Base-by-base conservation (phyloP, 352 stramenopile genomes). In the Peronospora destructor region DNA sequence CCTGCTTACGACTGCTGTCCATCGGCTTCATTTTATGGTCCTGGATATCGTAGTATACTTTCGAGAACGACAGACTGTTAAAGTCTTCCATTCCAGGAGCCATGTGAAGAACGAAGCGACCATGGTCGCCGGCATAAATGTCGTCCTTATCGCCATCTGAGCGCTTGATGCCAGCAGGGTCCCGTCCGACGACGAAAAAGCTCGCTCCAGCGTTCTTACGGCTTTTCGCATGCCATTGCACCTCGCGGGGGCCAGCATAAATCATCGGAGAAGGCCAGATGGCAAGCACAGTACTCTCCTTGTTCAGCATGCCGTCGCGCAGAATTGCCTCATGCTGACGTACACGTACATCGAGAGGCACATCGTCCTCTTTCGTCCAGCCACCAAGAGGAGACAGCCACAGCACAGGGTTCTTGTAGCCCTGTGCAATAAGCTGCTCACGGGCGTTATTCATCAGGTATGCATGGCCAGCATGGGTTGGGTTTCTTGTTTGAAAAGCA, bases 211-310 rank as follows among this genome's bases (percentile, higher is more conserved):
- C 96, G 40, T 92, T 97, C 60, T 96, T 92, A 40, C 96, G 84
- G 50, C 84, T 97, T 76, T 98, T 98, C 40, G 96, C 96, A 71
- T 99, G 96, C 80, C 97, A 99, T 66, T 98, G 85, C 34, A 99
- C 96, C 67, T 99, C 96, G 11, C 94, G 97, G 10, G 96, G 96
- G 10, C 96, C 96, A 21, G 93, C 96, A 70, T 99, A 99, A 40
- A 99, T 96, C 95, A 99, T 99, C 5, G 96, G 96, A 53, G 94
- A 92, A 25, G 96, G 96, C 96, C 96, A 99, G 57, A 99, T 99
- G 29, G 94, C 93, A 64, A 99, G 95, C 53, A 99, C 95, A 1
- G 96, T 99, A 43, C 84, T 97, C n/a, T 79, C 78, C 45, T 93
- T 91, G 75, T 98, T 91, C 12, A 99, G 78, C 83, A 98, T 97